A percentile compares a stretch with the other conserved stretches of the same genome.
Evolutionary conservation across 768 basidiomycete species (phyloP).

Genomic region (Tubosaeta sp.): DNA sequence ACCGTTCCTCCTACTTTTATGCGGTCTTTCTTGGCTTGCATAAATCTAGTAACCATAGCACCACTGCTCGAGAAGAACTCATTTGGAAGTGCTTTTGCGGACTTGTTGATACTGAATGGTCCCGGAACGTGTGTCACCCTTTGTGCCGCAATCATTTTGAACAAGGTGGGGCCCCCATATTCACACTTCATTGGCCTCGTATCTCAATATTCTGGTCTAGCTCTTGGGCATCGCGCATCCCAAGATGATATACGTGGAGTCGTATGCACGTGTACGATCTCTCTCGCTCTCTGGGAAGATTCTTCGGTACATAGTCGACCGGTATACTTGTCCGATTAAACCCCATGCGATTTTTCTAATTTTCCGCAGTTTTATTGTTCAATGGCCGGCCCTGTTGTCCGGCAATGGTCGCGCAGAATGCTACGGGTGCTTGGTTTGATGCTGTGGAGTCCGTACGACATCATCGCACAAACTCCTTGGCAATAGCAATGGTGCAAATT

Average conservation of each 20-base stretch:
- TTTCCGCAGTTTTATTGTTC: conserved; percentile 70
- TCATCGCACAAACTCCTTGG: not conserved
- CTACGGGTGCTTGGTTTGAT: conserved; percentile 63
- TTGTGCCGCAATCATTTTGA: conserved; percentile 64
- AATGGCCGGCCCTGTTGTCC: conserved; percentile 69
- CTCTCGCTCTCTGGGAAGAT: conserved; percentile 85
- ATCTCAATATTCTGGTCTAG: conserved; percentile 37
- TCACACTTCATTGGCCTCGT: not conserved
- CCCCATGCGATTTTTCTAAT: not conserved
- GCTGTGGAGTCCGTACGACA: not conserved
- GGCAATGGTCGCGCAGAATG: conserved; percentile 44
- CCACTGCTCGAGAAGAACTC: conserved; percentile 38
- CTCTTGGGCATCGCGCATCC: conserved; percentile 72
- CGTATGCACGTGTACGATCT: conserved; percentile 80
- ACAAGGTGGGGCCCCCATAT: conserved; percentile 50
- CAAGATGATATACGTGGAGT: conserved; percentile 82
- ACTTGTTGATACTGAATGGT: conserved; percentile 86
- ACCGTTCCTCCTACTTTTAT: conserved; percentile 66
- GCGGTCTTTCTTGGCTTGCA: conserved; percentile 54
- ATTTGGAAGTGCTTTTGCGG: conserved; percentile 43
- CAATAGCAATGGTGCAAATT: not conserved
- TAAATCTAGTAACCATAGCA: conserved; percentile 55
- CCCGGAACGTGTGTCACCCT: conserved; percentile 91
- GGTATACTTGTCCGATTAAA: conserved; percentile 63
- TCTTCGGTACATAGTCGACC: conserved; percentile 76